Base-by-base conservation (phyloP, 1,284 basidiomycete species). In the Papiliotrema laurentii region DNA sequence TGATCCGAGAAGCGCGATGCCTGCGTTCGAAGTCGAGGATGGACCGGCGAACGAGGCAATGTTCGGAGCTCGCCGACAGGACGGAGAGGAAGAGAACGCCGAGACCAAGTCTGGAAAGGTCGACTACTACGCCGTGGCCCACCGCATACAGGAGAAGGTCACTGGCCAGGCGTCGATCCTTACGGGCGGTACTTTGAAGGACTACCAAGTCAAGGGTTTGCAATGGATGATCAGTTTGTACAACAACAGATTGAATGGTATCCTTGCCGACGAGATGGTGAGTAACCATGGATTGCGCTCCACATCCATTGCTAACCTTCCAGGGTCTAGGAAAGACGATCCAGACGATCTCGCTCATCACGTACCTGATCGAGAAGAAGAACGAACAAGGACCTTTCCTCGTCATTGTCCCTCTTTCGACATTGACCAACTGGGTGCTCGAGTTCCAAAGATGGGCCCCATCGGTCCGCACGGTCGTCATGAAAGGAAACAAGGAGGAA, bases 391-490 rank as follows among this genome's bases (percentile, higher is more conserved):
- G 94, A 0, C 96, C 96, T 1, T 98, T 91, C 77, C 85, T 98
- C 27, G 91, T 98, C 67, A 92, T 99, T 61, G 96, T 98, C 18
- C 96, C 96, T 1, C 81, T 98, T 16, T 97, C 94, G 4, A 99
- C 96, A 1, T 87, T 99, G 80, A 97, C 93, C 31, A 97, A 97
- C 71, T 98, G 94, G 96, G 86, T 89, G 4, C 84, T 89, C 53
- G 93, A 98, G 76, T 98, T 99, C 62, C 86, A 89, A 36, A 89
- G 91, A 68, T 98, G 96, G 96, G 93, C 96, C 1, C 94, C 96
- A 0, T 75, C 80, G 19, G 86, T 99, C 53, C 84, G 82, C 66
- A 81, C 81, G 44, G 79, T 98, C 39, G 82, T 91, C 35, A 97
- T 97, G 79, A 98, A 97, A 68, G 96, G 96, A 54, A 91, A 92